Percentiles rank a stretch among this genome's conserved stretches.
Conservation (phyloP, 2,329 filamentous ascomycete species). For the Beauveria brongniartii region DNA sequence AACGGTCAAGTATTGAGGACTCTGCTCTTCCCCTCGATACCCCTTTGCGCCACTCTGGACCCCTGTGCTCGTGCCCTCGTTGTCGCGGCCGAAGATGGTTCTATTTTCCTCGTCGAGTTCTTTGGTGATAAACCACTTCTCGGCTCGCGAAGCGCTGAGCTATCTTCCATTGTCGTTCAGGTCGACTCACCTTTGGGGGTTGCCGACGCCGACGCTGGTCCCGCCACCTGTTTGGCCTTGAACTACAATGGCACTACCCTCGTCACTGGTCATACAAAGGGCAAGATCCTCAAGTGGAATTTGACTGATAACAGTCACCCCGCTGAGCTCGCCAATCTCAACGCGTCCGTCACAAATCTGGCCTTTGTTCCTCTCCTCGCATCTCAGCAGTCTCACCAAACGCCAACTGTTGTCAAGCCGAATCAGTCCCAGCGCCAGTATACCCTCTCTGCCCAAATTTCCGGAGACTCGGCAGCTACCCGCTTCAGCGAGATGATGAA, state of each 20-base stretch:
- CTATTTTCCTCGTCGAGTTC: slow-evolving; percentile 72
- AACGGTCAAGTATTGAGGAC: slow-evolving; percentile 71
- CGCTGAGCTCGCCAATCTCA: slow-evolving; percentile 61
- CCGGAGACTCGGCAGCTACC: slow-evolving; percentile 29
- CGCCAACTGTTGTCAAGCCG: slow-evolving; percentile 69
- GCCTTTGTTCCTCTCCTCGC: slow-evolving; percentile 56
- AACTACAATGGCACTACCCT: slow-evolving; percentile 77
- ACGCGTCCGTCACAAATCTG: slow-evolving; percentile 76
- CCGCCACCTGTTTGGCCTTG: slow-evolving; percentile 59
- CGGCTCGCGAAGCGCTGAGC: slow-evolving; percentile 40
- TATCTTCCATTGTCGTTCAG: slow-evolving; percentile 51
- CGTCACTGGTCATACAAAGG: slow-evolving; percentile 72
- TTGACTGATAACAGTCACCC: slow-evolving; percentile 61
- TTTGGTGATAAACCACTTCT: slow-evolving; percentile 49
- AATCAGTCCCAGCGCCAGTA: slow-evolving; percentile 59
- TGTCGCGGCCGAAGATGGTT: slow-evolving; percentile 71
- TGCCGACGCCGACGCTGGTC: slow-evolving; percentile 55
- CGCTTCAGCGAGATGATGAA: slow-evolving; percentile 38
- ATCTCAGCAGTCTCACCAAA: slow-evolving; percentile 30
- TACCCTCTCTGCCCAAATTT: slow-evolving; percentile 57
- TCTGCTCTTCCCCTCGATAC: slow-evolving; percentile 66
- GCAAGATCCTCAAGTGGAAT: slow-evolving; percentile 76
- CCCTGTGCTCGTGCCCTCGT: slow-evolving; percentile 78
- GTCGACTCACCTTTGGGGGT: slow-evolving; percentile 45
- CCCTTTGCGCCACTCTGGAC: slow-evolving; percentile 68